phyloP scores from a whole-genome alignment of 139 green algal species.

The Pleodorina starrii region DNA sequence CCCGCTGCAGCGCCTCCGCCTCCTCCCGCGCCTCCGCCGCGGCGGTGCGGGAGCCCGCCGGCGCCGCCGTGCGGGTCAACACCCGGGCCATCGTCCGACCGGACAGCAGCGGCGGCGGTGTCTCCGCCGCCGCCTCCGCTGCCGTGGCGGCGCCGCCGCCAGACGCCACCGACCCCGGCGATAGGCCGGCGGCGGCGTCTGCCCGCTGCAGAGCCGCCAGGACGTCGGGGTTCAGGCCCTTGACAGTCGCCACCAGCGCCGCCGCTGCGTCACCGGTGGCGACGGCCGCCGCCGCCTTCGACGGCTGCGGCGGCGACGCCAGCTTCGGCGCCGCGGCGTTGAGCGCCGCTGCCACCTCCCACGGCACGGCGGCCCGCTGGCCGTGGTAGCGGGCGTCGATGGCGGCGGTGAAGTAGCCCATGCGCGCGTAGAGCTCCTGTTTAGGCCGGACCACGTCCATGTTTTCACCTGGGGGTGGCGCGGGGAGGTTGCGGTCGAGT shows the following conservation, averaged over 20 bases:
- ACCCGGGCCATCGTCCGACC: not conserved
- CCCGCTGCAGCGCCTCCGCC: not conserved
- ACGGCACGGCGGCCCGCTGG: slow-evolving; percentile 25
- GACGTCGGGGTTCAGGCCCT: not conserved
- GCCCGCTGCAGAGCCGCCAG: slow-evolving; percentile 4
- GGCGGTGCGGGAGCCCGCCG: not conserved
- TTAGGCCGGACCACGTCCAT: slow-evolving; percentile 54
- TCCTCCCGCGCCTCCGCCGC: not conserved
- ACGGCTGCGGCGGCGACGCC: not conserved
- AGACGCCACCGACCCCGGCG: too few species aligned
- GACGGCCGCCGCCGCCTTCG: not conserved
- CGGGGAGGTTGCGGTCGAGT: too few species aligned
- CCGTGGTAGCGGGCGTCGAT: slow-evolving; percentile 80
- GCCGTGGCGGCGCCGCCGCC: not conserved
- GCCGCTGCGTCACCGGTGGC: not conserved
- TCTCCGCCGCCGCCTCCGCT: not conserved
- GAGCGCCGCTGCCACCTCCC: not conserved
- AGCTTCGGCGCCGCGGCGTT: not conserved
- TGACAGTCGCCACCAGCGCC: not conserved
- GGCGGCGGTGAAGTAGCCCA: slow-evolving; percentile 70
- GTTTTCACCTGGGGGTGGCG: slow-evolving; percentile 39
- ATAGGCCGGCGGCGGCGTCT: not conserved
- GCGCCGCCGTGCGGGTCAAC: not conserved
- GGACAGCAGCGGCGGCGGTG: not conserved
- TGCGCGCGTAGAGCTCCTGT: slow-evolving; percentile 60